Percentiles rank a stretch among this genome's conserved stretches.
phyloP scores from a whole-genome alignment of 169 alveolate genomes.

The Plasmodium vivax region DNA sequence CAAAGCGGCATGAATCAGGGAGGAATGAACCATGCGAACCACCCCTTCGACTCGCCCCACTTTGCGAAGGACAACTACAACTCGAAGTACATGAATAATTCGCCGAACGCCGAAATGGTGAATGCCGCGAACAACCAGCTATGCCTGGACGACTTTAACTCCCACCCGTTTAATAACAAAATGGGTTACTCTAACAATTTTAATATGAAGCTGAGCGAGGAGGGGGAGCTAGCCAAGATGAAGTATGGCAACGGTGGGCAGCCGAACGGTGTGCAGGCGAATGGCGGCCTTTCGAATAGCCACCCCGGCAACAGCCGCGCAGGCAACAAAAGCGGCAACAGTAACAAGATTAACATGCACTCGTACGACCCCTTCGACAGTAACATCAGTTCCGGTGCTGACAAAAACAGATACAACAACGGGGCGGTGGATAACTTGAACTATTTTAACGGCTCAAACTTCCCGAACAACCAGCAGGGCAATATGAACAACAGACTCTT shows the following conservation, averaged over 20 bases:
- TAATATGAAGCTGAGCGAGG: conserved; percentile 39
- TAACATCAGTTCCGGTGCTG: conserved; percentile 1
- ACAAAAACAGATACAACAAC: conserved; percentile 17
- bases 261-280: not conserved
- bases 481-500: conserved; percentile 19
- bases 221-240: conserved; percentile 38
- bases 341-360: conserved; percentile 28
- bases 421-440: conserved; percentile 9
- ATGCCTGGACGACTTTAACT: conserved; percentile 41
- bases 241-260: not conserved
- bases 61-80: conserved; percentile 24
- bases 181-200: conserved; percentile 38
- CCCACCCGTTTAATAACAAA: conserved; percentile 7
- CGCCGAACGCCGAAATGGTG: conserved; percentile 14
- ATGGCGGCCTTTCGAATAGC: not conserved
- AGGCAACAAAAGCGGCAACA: not conserved
- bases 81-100: conserved; percentile 32
- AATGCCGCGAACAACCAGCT: conserved; percentile 16
- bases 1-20: not conserved
- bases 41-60: conserved; percentile 10
- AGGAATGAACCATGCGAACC: not conserved
- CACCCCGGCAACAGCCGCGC: not conserved
- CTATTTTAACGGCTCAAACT: conserved; percentile 12
- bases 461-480: conserved; percentile 2
- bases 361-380: conserved; percentile 54